Conservation (phyloP, 202 grass and related monocot species). For the Panicum virgatum region DNA sequence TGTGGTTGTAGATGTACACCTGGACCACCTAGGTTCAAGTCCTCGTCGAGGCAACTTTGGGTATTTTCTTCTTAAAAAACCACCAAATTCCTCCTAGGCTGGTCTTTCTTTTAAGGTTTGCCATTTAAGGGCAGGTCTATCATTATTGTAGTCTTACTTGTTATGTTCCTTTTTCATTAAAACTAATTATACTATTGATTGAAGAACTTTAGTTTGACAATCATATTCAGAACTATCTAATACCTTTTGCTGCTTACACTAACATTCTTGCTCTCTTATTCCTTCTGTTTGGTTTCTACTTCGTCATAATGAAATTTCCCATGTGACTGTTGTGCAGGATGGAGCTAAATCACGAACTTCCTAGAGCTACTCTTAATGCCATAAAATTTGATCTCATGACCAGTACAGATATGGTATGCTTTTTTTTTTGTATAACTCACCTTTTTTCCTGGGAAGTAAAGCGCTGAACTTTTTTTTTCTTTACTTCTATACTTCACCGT, state of each 20-base stretch:
- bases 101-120: background rate
- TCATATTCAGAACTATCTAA: slow-evolving; percentile 6
- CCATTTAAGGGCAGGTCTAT: background rate
- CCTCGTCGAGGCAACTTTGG: too few relatives aligned
- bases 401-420: slow-evolving; percentile 74
- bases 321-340: slow-evolving; percentile 45
- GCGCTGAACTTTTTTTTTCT: slow-evolving; percentile 1
- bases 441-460: background rate
- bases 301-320: slow-evolving; percentile 11
- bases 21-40: too few relatives aligned
- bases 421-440: slow-evolving; percentile 1
- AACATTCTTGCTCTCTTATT: background rate
- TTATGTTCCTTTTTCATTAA: background rate
- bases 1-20: too few relatives aligned
- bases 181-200: background rate
- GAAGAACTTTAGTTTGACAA: background rate
- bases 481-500: background rate
- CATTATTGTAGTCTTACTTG: slow-evolving; percentile 8
- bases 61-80: too few relatives aligned
- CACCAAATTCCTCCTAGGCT: too few relatives aligned
- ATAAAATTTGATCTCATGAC: slow-evolving; percentile 74
- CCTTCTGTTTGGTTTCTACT: background rate
- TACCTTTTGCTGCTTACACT: background rate
- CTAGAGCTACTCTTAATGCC: slow-evolving; percentile 50
- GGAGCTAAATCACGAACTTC: slow-evolving; percentile 42